These are phyloP conservation scores for Tetracentron sinense DNA, from an alignment of 164 flowering plant genomes.

Conservation along the genomic window DNA sequence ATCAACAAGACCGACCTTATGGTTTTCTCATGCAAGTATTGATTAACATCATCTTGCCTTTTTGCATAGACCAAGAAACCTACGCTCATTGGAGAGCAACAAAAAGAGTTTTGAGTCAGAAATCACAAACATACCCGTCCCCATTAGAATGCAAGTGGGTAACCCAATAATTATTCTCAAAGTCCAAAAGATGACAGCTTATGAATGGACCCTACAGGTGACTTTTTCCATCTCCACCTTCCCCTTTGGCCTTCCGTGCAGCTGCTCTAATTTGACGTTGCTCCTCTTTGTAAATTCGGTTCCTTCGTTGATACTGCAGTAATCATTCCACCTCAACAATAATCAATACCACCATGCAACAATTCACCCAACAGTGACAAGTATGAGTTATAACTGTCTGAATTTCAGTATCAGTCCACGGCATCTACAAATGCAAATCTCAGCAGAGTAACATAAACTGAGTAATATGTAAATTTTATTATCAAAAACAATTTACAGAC, in stretches of 20 bases:
- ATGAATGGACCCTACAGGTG: constrained; percentile 12
- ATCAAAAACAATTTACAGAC: no score
- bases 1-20: not conserved
- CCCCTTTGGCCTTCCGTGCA: constrained; percentile 59
- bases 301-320: constrained; percentile 81
- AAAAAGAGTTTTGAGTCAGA: not conserved
- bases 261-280: constrained; percentile 90
- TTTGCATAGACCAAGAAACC: constrained; percentile 4
- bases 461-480: not conserved
- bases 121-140: constrained; percentile 8
- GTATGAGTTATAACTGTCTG: not conserved
- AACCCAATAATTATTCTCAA: constrained; percentile 8
- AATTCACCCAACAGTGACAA: not conserved
- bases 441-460: no score
- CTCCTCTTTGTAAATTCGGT: constrained; percentile 89
- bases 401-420: not conserved
- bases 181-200: constrained; percentile 3
- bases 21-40: not conserved
- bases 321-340: not conserved
- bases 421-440: no score
- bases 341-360: not conserved
- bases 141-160: not conserved
- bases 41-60: not conserved
- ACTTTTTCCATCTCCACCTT: constrained; percentile 36
- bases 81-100: not conserved